Percentiles rank a stretch among this genome's conserved stretches.
Conservation (phyloP, 192 early-diverging fungal genomes). For the Bifiguratus adelaidae region DNA sequence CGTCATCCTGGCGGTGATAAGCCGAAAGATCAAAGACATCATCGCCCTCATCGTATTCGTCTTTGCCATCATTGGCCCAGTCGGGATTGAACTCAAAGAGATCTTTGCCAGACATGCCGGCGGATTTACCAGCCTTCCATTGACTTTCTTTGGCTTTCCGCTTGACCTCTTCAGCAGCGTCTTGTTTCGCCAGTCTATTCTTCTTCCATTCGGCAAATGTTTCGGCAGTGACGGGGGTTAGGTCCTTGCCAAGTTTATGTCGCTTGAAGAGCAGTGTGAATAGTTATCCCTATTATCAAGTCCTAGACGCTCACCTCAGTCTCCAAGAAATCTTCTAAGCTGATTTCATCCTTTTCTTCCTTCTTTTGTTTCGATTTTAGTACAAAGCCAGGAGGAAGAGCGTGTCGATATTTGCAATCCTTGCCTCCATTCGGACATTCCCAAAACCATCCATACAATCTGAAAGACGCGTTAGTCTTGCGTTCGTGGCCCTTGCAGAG, state of each 20-base stretch:
- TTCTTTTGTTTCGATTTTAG: conserved; percentile 89
- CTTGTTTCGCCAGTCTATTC: conserved; percentile 61
- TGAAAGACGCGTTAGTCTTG: too few species aligned
- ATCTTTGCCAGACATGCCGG: conserved; percentile 94
- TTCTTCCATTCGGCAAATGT: conserved; percentile 91
- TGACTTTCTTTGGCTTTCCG: conserved; percentile 75
- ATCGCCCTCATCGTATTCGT: conserved; percentile 65
- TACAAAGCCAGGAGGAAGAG: conserved; percentile 92
- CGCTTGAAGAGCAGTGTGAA: conserved; percentile 37
- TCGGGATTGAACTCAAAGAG: conserved; percentile 97
- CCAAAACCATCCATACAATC: conserved; percentile 99
- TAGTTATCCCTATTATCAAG: background rate
- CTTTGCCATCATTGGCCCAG: conserved; percentile 51
- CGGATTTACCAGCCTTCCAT: conserved; percentile 77
- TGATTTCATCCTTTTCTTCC: conserved; percentile 75
- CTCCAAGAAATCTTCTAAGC: conserved; percentile 96
- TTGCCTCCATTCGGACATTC: conserved; percentile 93
- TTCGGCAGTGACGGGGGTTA: conserved; percentile 92
- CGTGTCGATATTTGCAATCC: conserved; percentile 91
- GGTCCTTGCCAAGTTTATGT: conserved; percentile 83
- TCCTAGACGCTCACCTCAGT: conserved; percentile 51
- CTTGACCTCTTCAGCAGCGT: conserved; percentile 50
- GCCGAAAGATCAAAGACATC: conserved; percentile 74
- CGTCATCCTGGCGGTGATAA: conserved; percentile 57
- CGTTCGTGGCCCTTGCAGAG: too few species aligned